These are phyloP conservation scores for Protomyces pachydermus DNA, from an alignment of 1,139 yeast species.

Conservation along the genomic window DNA sequence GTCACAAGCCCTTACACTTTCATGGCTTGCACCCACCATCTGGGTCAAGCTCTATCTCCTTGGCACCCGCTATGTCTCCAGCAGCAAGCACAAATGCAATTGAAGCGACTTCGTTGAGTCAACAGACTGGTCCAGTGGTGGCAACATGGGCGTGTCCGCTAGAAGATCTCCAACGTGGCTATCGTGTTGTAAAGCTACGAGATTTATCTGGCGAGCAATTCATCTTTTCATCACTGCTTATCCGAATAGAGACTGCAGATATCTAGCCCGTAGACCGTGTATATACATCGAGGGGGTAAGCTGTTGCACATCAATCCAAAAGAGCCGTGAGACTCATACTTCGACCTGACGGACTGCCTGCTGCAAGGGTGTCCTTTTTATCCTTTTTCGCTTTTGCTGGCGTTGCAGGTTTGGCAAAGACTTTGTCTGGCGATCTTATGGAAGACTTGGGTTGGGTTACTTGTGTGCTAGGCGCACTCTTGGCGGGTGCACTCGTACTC, in stretches of 20 bases:
- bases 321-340: not conserved
- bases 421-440: not conserved
- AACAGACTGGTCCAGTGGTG: slow-evolving; percentile 44
- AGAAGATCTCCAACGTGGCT: slow-evolving; percentile 55
- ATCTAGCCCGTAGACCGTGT: not conserved
- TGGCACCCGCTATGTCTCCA: slow-evolving; percentile 28
- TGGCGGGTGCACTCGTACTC: not conserved
- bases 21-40: slow-evolving; percentile 49
- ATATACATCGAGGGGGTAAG: too few relatives aligned
- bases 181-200: slow-evolving; percentile 68
- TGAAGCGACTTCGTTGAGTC: not conserved
- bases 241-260: slow-evolving; percentile 38
- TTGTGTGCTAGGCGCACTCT: too few relatives aligned
- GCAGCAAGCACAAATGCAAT: not conserved
- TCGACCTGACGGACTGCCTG: not conserved
- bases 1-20: slow-evolving; percentile 47
- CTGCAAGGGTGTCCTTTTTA: not conserved
- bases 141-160: slow-evolving; percentile 53
- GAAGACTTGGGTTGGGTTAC: not conserved
- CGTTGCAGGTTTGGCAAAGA: not conserved
- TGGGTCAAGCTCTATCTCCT: slow-evolving; percentile 35
- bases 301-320: not conserved
- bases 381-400: not conserved
- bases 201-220: slow-evolving; percentile 75
- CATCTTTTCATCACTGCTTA: slow-evolving; percentile 69